Conservation (phyloP, 1,284 basidiomycete species). For the Acaromyces ingoldii region DNA sequence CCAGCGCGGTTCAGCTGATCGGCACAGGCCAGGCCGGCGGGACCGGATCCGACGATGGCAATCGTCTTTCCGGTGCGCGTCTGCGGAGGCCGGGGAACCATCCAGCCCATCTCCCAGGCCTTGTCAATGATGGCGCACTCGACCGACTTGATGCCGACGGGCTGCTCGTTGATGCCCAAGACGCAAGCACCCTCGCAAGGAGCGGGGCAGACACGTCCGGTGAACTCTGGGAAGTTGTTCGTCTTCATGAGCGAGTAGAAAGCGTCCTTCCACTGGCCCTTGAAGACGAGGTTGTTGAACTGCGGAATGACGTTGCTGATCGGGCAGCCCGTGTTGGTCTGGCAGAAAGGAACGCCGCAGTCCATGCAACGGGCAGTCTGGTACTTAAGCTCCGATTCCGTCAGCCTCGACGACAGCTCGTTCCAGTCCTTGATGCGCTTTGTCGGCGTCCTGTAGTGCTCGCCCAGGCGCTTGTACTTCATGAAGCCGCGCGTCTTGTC, state of each 20-base stretch:
- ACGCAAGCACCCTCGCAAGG: conserved; percentile 49
- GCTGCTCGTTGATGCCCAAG: conserved; percentile 44
- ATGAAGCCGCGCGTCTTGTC: conserved; percentile 50
- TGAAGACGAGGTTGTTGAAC: conserved; percentile 51
- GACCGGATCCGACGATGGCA: conserved; percentile 45
- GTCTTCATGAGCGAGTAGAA: conserved; percentile 46
- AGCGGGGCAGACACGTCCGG: conserved; percentile 49
- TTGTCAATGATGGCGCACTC: conserved; percentile 50
- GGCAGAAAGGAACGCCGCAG: conserved; percentile 50
- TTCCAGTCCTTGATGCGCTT: conserved; percentile 48
- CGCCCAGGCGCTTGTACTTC: conserved; percentile 48
- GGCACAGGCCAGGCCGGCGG: conserved; percentile 42
- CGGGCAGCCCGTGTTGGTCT: conserved; percentile 47
- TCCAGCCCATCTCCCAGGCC: conserved; percentile 45
- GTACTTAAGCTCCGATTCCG: conserved; percentile 47
- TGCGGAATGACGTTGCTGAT: conserved; percentile 49
- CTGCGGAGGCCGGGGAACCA: conserved; percentile 41
- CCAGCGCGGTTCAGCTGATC: conserved; percentile 49
- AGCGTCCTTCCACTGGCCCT: conserved; percentile 47
- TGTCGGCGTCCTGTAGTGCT: conserved; percentile 43
- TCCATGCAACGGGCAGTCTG: conserved; percentile 51
- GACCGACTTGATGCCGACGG: conserved; percentile 48
- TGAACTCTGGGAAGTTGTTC: conserved; percentile 51
- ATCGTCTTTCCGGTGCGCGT: conserved; percentile 48
- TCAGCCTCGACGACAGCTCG: conserved; percentile 45